Evolutionary conservation across 129 eudicot species (phyloP).

Genomic region (Heracleum sosnowskyi): DNA sequence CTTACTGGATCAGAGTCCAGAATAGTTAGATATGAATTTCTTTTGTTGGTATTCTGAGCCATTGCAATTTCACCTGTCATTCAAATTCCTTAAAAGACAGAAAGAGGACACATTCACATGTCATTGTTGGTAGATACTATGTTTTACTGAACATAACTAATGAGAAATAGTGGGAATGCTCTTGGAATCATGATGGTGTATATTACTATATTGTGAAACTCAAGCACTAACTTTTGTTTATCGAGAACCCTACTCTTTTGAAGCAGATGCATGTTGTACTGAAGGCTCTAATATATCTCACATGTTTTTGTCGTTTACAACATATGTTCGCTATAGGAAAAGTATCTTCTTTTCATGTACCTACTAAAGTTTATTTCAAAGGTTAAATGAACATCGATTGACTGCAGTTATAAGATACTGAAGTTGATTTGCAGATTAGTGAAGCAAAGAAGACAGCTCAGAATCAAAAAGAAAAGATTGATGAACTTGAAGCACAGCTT

Average conservation of each 20-base stretch:
- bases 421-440: not conserved
- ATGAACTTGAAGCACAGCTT: conserved; percentile 58
- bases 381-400: not conserved
- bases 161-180: not conserved
- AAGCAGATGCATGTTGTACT: not conserved
- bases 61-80: not conserved
- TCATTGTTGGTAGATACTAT: too few species aligned
- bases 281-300: not conserved
- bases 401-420: not conserved
- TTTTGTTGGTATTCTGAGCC: not conserved
- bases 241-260: not conserved
- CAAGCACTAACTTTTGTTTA: not conserved
- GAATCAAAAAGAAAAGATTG: conserved; percentile 60
- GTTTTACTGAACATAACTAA: not conserved
- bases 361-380: not conserved
- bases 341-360: not conserved
- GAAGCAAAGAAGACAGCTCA: conserved; percentile 64
- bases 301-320: not conserved
- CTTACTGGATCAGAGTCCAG: too few species aligned
- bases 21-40: not conserved
- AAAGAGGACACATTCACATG: not conserved
- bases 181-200: not conserved
- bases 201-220: not conserved
- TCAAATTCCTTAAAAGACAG: not conserved
- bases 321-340: not conserved